Evolutionary conservation across 441 rosid genomes (phyloP), one percentile per base, ranked within the genome.

Genomic region (Flueggea neowawraea): DNA sequence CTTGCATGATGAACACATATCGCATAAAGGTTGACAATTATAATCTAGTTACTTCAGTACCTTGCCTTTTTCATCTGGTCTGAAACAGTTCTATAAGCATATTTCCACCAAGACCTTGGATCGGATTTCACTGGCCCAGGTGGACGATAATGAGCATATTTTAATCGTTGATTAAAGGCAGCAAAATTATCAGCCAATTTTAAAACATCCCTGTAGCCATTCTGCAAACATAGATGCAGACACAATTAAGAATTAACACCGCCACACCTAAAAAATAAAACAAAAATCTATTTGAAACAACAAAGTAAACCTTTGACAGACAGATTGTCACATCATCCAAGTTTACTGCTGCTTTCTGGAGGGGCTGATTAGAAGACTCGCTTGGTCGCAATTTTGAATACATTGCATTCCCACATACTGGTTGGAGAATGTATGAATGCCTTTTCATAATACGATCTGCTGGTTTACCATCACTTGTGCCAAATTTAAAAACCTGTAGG

Each of bases 101-200:
- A 96, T 76, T 80, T 90, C 99, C 99, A 96, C 99, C 99, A 96
- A 56, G 90, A 79, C 72, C 81, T 82, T 44, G 98, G 88, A 70
- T 79, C 82, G 31, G 79, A 78, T 78, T 82, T 90, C 69, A 90
- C 81, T 6, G 91, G 69, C 69, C 82, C 92, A 70, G 73, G 72
- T 47, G 99, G 99, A 50, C 98, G 96, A 68, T 82, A 89, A 77
- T 92, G 98, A 47, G 97, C 98, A 71, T 81, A 87, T 69, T 84
- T 92, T 64, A 96, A 77, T 32, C 98, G 95, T 77, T 84, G 91
- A 61, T 87, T 92, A 71, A 90, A 96, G 49, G 95, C 85, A 56
- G 96, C 78, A 83, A 96, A 92, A 71, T 90, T 96, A 75, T 96
- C 99, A 6, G 92, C 98, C 77, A 92, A 86, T 78, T 87, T 96